Evolutionary conservation across 169 alveolate species (phyloP), one percentile per base, ranked within the genome.

Genomic region (Hammondia hammondi): DNA sequence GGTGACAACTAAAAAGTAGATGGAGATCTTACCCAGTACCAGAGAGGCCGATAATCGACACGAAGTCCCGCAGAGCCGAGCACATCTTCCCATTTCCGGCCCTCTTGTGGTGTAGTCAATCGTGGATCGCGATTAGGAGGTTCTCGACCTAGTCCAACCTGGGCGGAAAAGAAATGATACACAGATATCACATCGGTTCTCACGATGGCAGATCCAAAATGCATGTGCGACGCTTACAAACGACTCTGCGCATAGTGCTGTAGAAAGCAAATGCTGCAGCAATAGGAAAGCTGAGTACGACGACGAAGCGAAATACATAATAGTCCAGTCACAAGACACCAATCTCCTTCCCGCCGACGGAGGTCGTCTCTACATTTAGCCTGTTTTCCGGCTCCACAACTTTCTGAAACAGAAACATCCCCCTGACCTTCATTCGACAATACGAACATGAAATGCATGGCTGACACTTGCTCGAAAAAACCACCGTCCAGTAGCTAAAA

Each of bases 21-120:
- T 77, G 84, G 73, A 14, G 81, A 4, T 72, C 96, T 95, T 70
- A 97, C 94, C 97, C 97, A 94, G n/a, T 85, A 92, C 97, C 97
- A 96, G 67, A 97, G 91, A 27, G 98, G 97, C 67, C 96, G 85
- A 89, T 96, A 97, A 71, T 96, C 97, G 46, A 94, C 95, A 72
- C 96, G 96, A 88, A 97, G 96, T 19, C 97, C 97, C 19, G 96
- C 94, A 37, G 98, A 95, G 43, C 94, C 96, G 29, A 97, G 94
- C 94, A 98, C 97, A 92, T 98, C 99, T 35, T 98, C 98, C 99
- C 99, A 98, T 56, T 97, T 98, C 73, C 99, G 95, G 43, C 99
- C 99, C 61, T 95, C 97, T 24, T 95, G 97, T 43, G 99, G 99
- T 14, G 98, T 97, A 29, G 97, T 96, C 84, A 98, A 94, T 61